Percentiles rank a stretch among this genome's conserved stretches.
phyloP scores from a whole-genome alignment of 306 rosid species.

The Cicer pinnatifidum region DNA sequence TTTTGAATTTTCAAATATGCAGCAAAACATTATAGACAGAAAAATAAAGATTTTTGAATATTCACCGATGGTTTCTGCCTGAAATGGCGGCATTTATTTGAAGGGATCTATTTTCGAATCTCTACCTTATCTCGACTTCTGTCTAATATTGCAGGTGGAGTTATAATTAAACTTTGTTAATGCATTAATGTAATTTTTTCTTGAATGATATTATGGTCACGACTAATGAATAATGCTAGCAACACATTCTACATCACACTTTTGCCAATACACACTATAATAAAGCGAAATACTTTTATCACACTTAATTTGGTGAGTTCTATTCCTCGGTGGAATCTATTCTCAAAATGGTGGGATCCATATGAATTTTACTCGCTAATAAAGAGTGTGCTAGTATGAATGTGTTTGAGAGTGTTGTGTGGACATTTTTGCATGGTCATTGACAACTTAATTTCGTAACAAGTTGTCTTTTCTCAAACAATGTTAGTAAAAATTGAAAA shows the following conservation, averaged over 20 bases:
- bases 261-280: not conserved
- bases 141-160: slow-evolving; percentile 22
- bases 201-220: not conserved
- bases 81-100: not conserved
- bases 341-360: not conserved
- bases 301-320: not conserved
- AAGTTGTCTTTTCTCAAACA: not conserved
- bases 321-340: not conserved
- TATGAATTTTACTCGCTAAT: not conserved
- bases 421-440: not conserved
- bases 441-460: slow-evolving; percentile 14
- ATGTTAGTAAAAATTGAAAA: not conserved
- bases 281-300: not conserved
- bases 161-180: not conserved
- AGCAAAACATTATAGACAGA: not conserved
- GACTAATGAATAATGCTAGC: not conserved
- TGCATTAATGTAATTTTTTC: not conserved
- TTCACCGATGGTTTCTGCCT: slow-evolving; percentile 15
- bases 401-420: not conserved
- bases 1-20: slow-evolving; percentile 36
- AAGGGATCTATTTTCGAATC: not conserved
- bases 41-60: slow-evolving; percentile 12
- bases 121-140: slow-evolving; percentile 6
- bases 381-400: not conserved
- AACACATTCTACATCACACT: not conserved